Evolutionary conservation across 2,329 filamentous ascomycete species (phyloP).

Genomic region (Blumeria hordei): DNA sequence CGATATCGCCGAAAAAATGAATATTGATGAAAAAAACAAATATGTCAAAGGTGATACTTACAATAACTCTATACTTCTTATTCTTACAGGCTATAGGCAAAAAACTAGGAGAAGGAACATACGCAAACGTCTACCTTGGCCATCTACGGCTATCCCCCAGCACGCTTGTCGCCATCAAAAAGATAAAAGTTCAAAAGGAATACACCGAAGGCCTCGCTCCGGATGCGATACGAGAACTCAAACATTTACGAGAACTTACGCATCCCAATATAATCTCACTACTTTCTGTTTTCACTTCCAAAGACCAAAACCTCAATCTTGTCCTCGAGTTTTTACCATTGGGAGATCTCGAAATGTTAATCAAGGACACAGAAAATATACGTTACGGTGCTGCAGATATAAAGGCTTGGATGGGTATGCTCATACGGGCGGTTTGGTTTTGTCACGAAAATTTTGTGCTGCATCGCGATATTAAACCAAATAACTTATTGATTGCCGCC

Average conservation of each 20-base stretch:
- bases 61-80: neutral
- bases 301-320: slow-evolving; percentile 87
- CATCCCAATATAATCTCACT: slow-evolving; percentile 93
- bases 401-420: slow-evolving; percentile 97
- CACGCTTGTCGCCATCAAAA: slow-evolving; percentile 71
- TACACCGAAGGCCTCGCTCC: slow-evolving; percentile 81
- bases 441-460: slow-evolving; percentile 87
- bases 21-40: slow-evolving; percentile 61
- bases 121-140: slow-evolving; percentile 83
- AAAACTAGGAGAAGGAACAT: slow-evolving; percentile 88
- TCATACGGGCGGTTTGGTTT: slow-evolving; percentile 81
- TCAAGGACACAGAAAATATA: slow-evolving; percentile 56
- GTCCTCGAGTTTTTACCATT: slow-evolving; percentile 83
- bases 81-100: slow-evolving; percentile 29
- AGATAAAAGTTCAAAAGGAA: slow-evolving; percentile 69
- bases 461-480: slow-evolving; percentile 96
- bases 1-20: slow-evolving; percentile 56
- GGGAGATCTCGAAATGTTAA: slow-evolving; percentile 88
- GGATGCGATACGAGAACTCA: slow-evolving; percentile 87
- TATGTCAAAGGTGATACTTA: slow-evolving; percentile 51
- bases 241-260: slow-evolving; percentile 76
- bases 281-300: slow-evolving; percentile 80
- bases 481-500: slow-evolving; percentile 84
- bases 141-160: slow-evolving; percentile 50
- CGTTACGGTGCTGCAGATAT: slow-evolving; percentile 74